Evolutionary conservation across 495 filamentous ascomycete species (phyloP).

Genomic region (Neurospora hispaniola): DNA sequence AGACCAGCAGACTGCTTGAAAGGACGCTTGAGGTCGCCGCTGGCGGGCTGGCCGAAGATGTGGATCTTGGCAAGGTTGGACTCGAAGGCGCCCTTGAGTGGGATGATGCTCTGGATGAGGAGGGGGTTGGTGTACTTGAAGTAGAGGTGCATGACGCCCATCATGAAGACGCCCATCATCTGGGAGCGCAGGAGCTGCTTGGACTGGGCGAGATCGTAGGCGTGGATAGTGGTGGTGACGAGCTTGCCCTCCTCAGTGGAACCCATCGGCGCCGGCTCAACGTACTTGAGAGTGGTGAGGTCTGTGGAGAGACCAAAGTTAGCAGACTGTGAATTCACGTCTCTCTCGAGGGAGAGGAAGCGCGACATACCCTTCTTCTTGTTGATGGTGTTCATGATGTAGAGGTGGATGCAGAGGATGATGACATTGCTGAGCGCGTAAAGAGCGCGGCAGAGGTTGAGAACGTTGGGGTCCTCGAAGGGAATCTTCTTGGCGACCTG

Average conservation of each 20-base stretch:
- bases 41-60: slow-evolving; percentile 79
- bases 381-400: slow-evolving; percentile 71
- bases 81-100: slow-evolving; percentile 90
- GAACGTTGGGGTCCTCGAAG: slow-evolving; percentile 81
- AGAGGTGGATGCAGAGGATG: slow-evolving; percentile 75
- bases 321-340: slow-evolving; percentile 4
- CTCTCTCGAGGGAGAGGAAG: background rate
- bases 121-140: slow-evolving; percentile 99
- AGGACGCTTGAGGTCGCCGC: slow-evolving; percentile 84
- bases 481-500: slow-evolving; percentile 92
- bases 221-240: slow-evolving; percentile 88
- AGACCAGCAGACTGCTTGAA: slow-evolving; percentile 82
- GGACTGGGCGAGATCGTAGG: slow-evolving; percentile 82
- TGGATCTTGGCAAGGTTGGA: slow-evolving; percentile 93
- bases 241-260: slow-evolving; percentile 86
- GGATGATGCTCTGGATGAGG: slow-evolving; percentile 96
- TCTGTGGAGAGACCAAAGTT: slow-evolving; percentile 41
- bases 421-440: slow-evolving; percentile 85
- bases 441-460: slow-evolving; percentile 69
- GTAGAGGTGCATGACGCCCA: slow-evolving; percentile 96
- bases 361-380: slow-evolving; percentile 76
- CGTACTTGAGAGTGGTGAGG: slow-evolving; percentile 95
- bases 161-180: slow-evolving; percentile 94
- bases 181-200: slow-evolving; percentile 73
- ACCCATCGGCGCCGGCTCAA: slow-evolving; percentile 88